Conservation (phyloP, 1,284 basidiomycete species). For the Ustilago curta region DNA sequence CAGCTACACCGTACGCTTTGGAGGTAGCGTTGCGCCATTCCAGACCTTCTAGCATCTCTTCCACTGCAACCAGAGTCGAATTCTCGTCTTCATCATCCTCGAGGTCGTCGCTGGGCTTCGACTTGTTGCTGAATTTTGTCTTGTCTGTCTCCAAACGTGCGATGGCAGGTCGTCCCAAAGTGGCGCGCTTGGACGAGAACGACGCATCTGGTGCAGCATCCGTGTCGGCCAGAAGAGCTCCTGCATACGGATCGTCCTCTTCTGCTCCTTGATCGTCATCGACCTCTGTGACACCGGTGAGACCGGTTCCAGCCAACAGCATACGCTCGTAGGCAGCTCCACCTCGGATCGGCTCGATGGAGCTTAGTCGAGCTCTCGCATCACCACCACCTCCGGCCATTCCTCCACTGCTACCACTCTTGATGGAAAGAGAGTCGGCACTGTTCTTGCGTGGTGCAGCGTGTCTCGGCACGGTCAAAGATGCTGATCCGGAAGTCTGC, state of each 20-base stretch:
- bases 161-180: constrained; percentile 34
- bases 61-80: constrained; percentile 72
- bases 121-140: constrained; percentile 4
- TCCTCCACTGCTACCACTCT: constrained; percentile 27
- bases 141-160: constrained; percentile 36
- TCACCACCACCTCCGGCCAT: constrained; percentile 39
- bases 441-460: constrained; percentile 30
- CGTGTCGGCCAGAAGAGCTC: constrained; percentile 42
- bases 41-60: constrained; percentile 98
- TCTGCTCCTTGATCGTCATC: constrained; percentile 52
- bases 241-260: constrained; percentile 53
- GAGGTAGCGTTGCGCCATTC: constrained; percentile 76
- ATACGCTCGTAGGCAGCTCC: constrained; percentile 64
- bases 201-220: constrained; percentile 21
- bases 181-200: constrained; percentile 36
- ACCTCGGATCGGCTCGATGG: constrained; percentile 61
- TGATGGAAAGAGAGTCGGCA: constrained; percentile 28
- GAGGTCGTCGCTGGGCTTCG: constrained; percentile 1
- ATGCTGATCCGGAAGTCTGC: constrained; percentile 7
- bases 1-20: constrained; percentile 18
- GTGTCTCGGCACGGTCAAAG: constrained; percentile 24
- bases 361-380: constrained; percentile 59
- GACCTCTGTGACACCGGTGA: constrained; percentile 52
- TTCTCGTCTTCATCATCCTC: constrained; percentile 62
- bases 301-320: constrained; percentile 60